Conservation (phyloP, 169 alveolate species). For the Plasmodium ovale region DNA sequence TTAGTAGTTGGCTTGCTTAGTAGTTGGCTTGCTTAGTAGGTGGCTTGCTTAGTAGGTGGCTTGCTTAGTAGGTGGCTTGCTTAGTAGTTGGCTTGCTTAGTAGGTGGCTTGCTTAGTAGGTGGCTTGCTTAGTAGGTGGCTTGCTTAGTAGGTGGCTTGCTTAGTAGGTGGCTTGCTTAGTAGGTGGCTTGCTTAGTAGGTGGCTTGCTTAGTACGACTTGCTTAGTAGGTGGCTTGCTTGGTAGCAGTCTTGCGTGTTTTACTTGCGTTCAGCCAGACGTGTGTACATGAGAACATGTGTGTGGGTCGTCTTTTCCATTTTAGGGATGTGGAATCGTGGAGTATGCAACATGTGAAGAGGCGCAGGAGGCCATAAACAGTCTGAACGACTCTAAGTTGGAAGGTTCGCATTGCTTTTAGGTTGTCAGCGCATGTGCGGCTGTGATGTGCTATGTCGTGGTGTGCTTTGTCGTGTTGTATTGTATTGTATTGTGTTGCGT, state of each 20-base stretch:
- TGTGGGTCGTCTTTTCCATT: not conserved
- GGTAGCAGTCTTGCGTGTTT: not conserved
- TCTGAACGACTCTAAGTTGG: constrained; percentile 82
- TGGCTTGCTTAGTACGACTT: not conserved
- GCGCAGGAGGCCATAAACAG: constrained; percentile 88
- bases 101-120: not conserved
- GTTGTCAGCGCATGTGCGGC: too few species aligned
- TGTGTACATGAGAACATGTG: not conserved
- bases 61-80: not conserved
- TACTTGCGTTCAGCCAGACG: not conserved
- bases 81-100: too few species aligned
- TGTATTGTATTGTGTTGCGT: too few species aligned
- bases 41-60: not conserved
- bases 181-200: not conserved
- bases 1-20: not conserved
- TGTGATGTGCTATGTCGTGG: too few species aligned
- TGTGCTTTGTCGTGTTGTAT: too few species aligned
- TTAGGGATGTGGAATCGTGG: constrained; percentile 91
- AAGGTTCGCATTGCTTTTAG: constrained; percentile 39
- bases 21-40: too few species aligned
- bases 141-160: not conserved
- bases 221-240: not conserved
- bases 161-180: not conserved
- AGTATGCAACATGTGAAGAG: constrained; percentile 85
- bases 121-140: not conserved